phyloP scores from a whole-genome alignment of 257 asterid species.

The Scutellaria galericulata region DNA sequence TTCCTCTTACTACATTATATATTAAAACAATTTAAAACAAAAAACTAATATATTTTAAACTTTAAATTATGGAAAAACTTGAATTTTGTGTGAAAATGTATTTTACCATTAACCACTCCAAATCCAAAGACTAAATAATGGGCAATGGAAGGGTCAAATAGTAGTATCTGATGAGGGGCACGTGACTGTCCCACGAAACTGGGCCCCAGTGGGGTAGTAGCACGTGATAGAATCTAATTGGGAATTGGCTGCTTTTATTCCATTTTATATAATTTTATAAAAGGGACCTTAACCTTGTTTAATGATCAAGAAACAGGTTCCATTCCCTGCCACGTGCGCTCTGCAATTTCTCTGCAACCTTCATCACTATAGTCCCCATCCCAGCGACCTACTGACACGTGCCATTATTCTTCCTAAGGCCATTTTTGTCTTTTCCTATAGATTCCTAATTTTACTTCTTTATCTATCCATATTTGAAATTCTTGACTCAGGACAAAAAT shows the following conservation, averaged over 20 bases:
- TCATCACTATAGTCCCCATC: constrained; percentile 14
- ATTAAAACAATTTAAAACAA: no score
- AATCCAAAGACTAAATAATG: not conserved
- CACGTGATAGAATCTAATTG: constrained; percentile 52
- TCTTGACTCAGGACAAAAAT: no score
- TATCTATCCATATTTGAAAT: no score
- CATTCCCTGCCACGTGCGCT: constrained; percentile 54
- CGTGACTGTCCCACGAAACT: constrained; percentile 40
- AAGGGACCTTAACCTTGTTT: constrained; percentile 40
- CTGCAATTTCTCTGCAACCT: constrained; percentile 32
- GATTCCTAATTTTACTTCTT: no score
- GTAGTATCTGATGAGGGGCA: constrained; percentile 34
- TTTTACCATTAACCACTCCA: not conserved
- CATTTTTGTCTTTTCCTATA: constrained; percentile 18
- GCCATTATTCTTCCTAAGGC: constrained; percentile 39
- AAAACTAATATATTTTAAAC: no score
- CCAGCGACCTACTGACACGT: constrained; percentile 50
- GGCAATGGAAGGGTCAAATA: not conserved
- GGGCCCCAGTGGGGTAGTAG: constrained; percentile 26
- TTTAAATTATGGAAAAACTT: no score
- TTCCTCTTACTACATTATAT: no score
- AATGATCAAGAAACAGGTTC: constrained; percentile 46
- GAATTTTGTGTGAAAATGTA: no score
- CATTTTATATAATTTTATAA: not conserved
- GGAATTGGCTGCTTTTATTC: constrained; percentile 35